phyloP scores from a whole-genome alignment of 768 basidiomycete species.

The Mycena belliarum region DNA sequence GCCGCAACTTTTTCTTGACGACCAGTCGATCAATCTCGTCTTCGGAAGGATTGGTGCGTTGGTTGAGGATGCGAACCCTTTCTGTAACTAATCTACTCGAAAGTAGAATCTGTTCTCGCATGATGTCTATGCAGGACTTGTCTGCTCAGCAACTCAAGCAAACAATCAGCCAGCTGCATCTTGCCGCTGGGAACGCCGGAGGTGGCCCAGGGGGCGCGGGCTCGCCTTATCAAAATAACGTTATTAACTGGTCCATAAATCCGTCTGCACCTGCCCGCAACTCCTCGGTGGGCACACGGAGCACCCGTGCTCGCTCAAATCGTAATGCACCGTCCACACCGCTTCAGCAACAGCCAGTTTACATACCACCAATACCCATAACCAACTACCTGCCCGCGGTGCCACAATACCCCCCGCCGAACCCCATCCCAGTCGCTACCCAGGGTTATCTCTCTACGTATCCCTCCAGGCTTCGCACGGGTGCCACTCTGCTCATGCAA shows the following conservation, averaged over 20 bases:
- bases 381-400: constrained; percentile 33
- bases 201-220: constrained; percentile 21
- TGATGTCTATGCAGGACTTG: constrained; percentile 34
- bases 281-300: constrained; percentile 10
- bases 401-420: constrained; percentile 51
- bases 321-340: constrained; percentile 30
- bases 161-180: constrained; percentile 55
- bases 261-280: constrained; percentile 35
- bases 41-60: no score
- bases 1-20: no score
- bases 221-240: constrained; percentile 16
- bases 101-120: neutral
- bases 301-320: constrained; percentile 11
- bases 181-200: constrained; percentile 35
- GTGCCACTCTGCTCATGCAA: constrained; percentile 87
- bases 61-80: no score
- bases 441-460: constrained; percentile 86
- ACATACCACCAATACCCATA: constrained; percentile 24
- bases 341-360: constrained; percentile 38
- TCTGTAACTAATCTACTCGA: neutral
- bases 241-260: constrained; percentile 44
- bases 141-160: constrained; percentile 65
- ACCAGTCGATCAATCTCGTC: no score
- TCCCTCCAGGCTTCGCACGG: constrained; percentile 87
- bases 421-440: constrained; percentile 56